Conservation (phyloP, 2,329 filamentous ascomycete species). For the Hypoxylon sp. region DNA sequence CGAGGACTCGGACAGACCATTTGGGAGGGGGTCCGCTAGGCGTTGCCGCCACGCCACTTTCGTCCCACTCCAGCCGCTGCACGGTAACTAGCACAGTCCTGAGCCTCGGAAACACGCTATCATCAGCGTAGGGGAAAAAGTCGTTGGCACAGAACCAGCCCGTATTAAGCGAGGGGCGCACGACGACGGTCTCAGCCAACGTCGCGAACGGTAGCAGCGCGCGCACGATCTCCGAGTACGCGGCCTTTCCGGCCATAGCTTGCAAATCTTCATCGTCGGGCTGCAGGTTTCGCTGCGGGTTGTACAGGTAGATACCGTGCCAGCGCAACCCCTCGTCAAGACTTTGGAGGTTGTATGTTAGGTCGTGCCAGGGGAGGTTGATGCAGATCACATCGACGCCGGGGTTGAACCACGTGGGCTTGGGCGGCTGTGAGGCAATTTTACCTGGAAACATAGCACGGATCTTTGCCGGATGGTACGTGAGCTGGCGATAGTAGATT, state of each 20-base stretch:
- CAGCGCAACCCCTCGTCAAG: neutral
- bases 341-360: neutral
- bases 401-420: slow-evolving; percentile 1
- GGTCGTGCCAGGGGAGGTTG: neutral
- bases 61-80: neutral
- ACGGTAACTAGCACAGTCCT: neutral
- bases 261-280: neutral
- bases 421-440: neutral
- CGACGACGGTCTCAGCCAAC: neutral
- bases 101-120: neutral
- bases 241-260: neutral
- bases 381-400: slow-evolving; percentile 5
- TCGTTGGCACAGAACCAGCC: neutral
- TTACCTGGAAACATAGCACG: neutral
- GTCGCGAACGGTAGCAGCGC: neutral
- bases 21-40: neutral
- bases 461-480: slow-evolving; percentile 4
- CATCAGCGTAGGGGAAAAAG: slow-evolving; percentile 3
- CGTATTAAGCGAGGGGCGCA: neutral
- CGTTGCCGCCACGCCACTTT: neutral
- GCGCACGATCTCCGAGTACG: neutral
- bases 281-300: neutral
- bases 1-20: neutral
- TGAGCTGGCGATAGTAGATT: neutral
- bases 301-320: neutral